phyloP scores from a whole-genome alignment of 805 yeast genomes.

The Candida fluviatilis region DNA sequence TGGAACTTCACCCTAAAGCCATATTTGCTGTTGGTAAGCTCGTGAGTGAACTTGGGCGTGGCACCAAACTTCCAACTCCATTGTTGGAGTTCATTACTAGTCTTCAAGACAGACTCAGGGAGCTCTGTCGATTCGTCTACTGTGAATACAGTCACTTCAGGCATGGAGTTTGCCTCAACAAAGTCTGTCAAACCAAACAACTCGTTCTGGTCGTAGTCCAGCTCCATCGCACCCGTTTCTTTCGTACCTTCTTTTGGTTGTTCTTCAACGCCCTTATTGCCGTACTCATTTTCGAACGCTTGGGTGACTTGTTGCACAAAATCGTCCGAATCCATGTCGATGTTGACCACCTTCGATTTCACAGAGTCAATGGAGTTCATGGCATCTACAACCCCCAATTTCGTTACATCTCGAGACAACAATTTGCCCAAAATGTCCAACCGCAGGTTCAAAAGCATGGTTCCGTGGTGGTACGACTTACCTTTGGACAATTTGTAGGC shows the following conservation, averaged over 20 bases:
- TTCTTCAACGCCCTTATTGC: conserved; percentile 6
- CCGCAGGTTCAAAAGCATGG: conserved; percentile 75
- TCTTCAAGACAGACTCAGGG: conserved; percentile 37
- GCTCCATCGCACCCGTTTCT: not conserved
- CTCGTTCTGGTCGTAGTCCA: conserved; percentile 23
- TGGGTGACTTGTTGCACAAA: conserved; percentile 43
- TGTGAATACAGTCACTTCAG: conserved; percentile 12
- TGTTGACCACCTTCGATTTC: conserved; percentile 71
- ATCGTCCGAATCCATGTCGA: conserved; percentile 41
- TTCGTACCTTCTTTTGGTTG: no score
- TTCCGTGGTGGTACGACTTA: conserved; percentile 90
- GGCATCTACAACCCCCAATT: conserved; percentile 40
- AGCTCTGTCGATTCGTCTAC: conserved; percentile 23
- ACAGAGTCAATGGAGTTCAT: conserved; percentile 69
- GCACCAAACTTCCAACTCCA: conserved; percentile 78
- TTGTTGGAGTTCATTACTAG: conserved; percentile 39
- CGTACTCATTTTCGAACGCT: conserved; percentile 37
- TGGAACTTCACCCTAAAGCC: conserved; percentile 30
- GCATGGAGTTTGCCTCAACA: conserved; percentile 13
- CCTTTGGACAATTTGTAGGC: conserved; percentile 85
- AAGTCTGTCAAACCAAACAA: conserved; percentile 31
- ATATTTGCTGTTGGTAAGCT: conserved; percentile 33
- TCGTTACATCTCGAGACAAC: conserved; percentile 44
- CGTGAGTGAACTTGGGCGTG: conserved; percentile 70
- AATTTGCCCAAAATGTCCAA: conserved; percentile 57